Base-by-base conservation (phyloP, 495 filamentous ascomycete genomes). In the Tuber magnatum region DNA sequence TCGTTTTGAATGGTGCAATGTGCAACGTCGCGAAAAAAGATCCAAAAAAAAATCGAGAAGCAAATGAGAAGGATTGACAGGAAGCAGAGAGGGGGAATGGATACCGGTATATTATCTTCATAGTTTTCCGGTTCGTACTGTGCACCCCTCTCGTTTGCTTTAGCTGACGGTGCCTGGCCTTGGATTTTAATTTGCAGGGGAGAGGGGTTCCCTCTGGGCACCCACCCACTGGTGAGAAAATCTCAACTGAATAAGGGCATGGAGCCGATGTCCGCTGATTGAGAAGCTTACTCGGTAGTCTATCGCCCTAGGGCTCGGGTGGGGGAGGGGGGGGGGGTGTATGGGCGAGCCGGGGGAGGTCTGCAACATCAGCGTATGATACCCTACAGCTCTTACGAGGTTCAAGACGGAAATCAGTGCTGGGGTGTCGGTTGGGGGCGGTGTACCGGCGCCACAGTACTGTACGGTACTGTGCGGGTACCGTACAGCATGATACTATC, bases 161-260 rank as follows among this genome's bases (percentile, higher is more conserved):
- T 28, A 35, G 56, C 56, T 65, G 56, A 65, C 56, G 56, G 56
- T 65, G 56, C 56, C 56, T 65, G 56, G 56, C 7, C 56, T 65
- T 65, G 56, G 56, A 65, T 65, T 61, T 61, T 32, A 61, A 61
- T 61, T 61, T 10, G 24, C 4, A 65, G 35, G 35, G 56, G 32
- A 28, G 56, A 65, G 56, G 56, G 56, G 56, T 65, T 65, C 28
- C 28, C 56, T 16, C 56, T 65, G 56, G 28, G 28, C 56, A 65
- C 28, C 28, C 51, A 61, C 48, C 24, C 48, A 51, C 51, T 28
- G 51, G 56, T 65, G n/a, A n/a, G 24, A 65, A 32, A 28, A 65
- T 65, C 56, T 32, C 56, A 32, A 65, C 28, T 65, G 56, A 16
- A 65, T 65, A 28, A 65, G 32, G 56, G 35, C 56, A 65, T 35